Evolutionary conservation across 2,329 filamentous ascomycete species (phyloP), one percentile per base, ranked within the genome.

Genomic region (Zelopaecilomyces penicillatus): DNA sequence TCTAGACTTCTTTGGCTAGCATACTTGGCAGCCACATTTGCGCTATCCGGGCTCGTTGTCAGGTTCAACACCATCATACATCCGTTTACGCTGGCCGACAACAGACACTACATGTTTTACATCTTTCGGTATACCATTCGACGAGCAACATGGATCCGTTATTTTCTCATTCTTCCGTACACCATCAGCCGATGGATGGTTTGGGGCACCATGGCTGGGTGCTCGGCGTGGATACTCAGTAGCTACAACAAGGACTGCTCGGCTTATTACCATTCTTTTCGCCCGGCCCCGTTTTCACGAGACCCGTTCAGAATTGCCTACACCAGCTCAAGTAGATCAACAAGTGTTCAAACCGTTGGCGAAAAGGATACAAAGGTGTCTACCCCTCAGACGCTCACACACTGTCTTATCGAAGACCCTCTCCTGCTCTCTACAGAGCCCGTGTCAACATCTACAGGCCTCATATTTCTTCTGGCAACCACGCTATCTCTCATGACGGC

Each of bases 71-170:
- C 93, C 31, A 84, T 95, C 50, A 78, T 97, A 37, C 93, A 98
- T 59, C 91, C 93, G 0, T 98, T 97, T 61, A 95, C 90, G 0
- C 76, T 97, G 1, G 93, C 93, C 31, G 93, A 98, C 64, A 98
- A 98, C 64, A 76, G 93, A 3, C 93, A 98, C 63, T 98, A 95
- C 68, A 84, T 95, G 62, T 98, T 98, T 65, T 98, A 98, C 67
- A 72, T 95, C 48, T 98, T 98, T 70, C 82, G 89, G 1, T 80
- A 89, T 57, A 82, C 85, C 5, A 82, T 97, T 33, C 76, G 85
- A 3, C 74, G 74, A 5, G 77, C 86, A 36, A 69, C 72, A 1
- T 65, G 70, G 12, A 65, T 87, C 42, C 82, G 82, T 32, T 89
- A 88, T 54, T 64, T 75, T 1, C 80, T 85, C 2, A 75, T 83